Conservation (phyloP, 2,329 filamentous ascomycete genomes). For the Canariomyces notabilis region DNA sequence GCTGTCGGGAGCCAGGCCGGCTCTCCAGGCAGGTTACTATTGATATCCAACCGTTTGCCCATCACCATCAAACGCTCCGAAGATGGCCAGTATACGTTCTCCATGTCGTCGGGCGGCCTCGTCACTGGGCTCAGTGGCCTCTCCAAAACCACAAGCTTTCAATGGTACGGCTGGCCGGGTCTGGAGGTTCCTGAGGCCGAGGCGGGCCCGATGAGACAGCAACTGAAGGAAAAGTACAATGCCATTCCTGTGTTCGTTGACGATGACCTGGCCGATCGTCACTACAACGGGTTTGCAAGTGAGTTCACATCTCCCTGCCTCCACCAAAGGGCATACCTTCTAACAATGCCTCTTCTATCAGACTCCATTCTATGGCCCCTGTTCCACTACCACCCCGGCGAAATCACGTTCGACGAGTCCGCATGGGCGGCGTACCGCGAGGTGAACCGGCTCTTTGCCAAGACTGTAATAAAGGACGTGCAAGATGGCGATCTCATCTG, state of each 20-base stretch:
- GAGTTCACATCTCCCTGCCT: conserved; percentile 33
- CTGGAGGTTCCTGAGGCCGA: conserved; percentile 85
- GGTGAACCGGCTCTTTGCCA: conserved; percentile 87
- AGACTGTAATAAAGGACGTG: conserved; percentile 79
- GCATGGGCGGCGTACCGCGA: conserved; percentile 91
- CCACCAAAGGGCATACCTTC: conserved; percentile 6
- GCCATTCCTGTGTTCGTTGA: conserved; percentile 90
- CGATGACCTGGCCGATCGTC: conserved; percentile 86
- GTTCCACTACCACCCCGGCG: conserved; percentile 97
- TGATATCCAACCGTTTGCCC: conserved; percentile 90
- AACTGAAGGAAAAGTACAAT: conserved; percentile 80
- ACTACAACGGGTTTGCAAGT: conserved; percentile 99
- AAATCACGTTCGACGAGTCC: conserved; percentile 95
- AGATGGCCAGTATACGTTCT: conserved; percentile 87
- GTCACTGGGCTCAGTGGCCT: conserved; percentile 90
- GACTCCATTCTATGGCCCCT: conserved; percentile 98
- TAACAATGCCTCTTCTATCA: conserved; percentile 31
- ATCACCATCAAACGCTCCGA: conserved; percentile 94
- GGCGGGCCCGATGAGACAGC: conserved; percentile 65
- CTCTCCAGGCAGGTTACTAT: conserved; percentile 55
- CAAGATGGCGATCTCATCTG: conserved; percentile 92
- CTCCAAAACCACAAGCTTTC: conserved; percentile 87
- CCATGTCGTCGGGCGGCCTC: conserved; percentile 93
- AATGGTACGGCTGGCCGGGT: conserved; percentile 98
- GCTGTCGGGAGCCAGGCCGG: conserved; percentile 15